Percentiles rank a stretch among this genome's conserved stretches.
These are phyloP conservation scores for Forsythia viridissima DNA, from an alignment of 257 asterid species.

Conservation along the genomic window DNA sequence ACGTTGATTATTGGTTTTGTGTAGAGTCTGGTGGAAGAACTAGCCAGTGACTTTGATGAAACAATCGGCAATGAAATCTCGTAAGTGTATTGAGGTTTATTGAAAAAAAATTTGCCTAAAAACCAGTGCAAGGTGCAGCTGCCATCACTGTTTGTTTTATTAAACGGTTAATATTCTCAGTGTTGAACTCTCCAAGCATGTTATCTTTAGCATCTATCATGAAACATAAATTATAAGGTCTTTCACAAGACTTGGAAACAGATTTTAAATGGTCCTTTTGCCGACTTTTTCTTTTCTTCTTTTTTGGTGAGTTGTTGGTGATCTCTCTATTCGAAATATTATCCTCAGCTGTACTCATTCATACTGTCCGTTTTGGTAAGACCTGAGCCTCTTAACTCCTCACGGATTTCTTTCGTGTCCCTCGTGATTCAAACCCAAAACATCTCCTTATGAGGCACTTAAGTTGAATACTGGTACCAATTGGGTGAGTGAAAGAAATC, in stretches of 20 bases:
- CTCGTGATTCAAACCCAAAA: too few relatives aligned
- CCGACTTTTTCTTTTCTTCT: neutral
- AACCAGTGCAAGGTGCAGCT: neutral
- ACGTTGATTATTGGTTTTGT: slow-evolving; percentile 9
- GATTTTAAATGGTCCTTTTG: slow-evolving; percentile 7
- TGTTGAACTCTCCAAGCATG: neutral
- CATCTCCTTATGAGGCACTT: too few relatives aligned
- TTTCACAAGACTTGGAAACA: neutral
- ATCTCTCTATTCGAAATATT: too few relatives aligned
- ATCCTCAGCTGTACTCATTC: too few relatives aligned
- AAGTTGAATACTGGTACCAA: too few relatives aligned
- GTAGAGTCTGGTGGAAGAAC: slow-evolving; percentile 65
- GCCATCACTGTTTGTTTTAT: slow-evolving; percentile 4
- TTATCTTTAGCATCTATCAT: slow-evolving; percentile 6
- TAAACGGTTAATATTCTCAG: neutral
- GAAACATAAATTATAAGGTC: slow-evolving; percentile 1
- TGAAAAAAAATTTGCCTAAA: neutral
- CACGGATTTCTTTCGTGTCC: too few relatives aligned
- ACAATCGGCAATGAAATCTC: slow-evolving; percentile 53
- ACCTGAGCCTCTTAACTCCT: too few relatives aligned
- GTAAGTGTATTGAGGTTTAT: slow-evolving; percentile 42
- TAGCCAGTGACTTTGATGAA: slow-evolving; percentile 40
- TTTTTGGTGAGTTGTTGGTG: neutral
- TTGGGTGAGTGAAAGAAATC: too few relatives aligned
- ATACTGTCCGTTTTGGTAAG: too few relatives aligned